phyloP scores from a whole-genome alignment of 1,139 yeast species.

The Tardiomyces blankii region DNA sequence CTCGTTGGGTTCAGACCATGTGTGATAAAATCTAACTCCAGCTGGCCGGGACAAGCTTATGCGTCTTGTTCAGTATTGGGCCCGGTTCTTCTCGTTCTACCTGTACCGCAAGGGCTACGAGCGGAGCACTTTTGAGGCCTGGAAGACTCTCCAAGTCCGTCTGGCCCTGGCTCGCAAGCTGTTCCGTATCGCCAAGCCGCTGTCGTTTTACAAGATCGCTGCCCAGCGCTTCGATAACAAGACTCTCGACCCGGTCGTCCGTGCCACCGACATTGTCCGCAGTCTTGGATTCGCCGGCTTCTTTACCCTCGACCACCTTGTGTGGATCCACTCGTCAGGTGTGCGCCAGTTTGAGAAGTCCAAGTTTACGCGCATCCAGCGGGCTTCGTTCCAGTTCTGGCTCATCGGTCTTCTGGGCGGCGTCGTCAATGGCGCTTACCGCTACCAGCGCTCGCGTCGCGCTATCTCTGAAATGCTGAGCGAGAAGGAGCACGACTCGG shows the following conservation, averaged over 20 bases:
- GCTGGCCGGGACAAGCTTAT: constrained; percentile 68
- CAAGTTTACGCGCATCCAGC: neutral
- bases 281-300: constrained; percentile 69
- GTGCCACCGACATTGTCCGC: constrained; percentile 47
- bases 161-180: constrained; percentile 71
- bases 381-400: constrained; percentile 51
- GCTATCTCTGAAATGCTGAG: constrained; percentile 25
- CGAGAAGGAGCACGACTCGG: constrained; percentile 28
- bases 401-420: constrained; percentile 58
- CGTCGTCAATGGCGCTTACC: constrained; percentile 44
- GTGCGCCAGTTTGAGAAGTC: constrained; percentile 12
- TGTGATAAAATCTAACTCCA: neutral
- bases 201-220: constrained; percentile 62
- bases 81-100: constrained; percentile 59
- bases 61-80: constrained; percentile 72
- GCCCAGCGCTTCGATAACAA: constrained; percentile 61
- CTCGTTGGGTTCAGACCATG: neutral
- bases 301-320: constrained; percentile 61
- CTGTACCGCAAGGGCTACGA: constrained; percentile 51
- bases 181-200: constrained; percentile 75
- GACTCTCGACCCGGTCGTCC: constrained; percentile 53
- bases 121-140: constrained; percentile 37
- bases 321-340: constrained; percentile 46
- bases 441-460: constrained; percentile 29
- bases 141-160: constrained; percentile 44